These are phyloP conservation scores for Ajuga chamaepitys DNA, from an alignment of 257 asterid species.

Conservation along the genomic window DNA sequence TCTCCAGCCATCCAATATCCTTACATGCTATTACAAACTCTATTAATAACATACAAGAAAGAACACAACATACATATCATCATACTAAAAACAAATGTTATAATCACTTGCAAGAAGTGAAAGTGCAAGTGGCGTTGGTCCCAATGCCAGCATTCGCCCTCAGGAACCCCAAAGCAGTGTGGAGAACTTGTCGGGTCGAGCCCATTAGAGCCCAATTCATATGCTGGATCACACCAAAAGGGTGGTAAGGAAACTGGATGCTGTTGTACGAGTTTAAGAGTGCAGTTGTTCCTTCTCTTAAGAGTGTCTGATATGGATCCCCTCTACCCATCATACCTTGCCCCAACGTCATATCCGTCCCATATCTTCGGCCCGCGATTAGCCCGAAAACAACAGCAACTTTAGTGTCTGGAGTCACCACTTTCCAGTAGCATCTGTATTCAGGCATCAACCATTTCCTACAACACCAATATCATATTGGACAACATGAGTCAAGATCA, in stretches of 20 bases:
- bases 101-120: constrained; percentile 60
- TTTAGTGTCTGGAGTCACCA: constrained; percentile 62
- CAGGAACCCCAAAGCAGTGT: constrained; percentile 59
- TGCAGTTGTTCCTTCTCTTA: constrained; percentile 87
- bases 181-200: constrained; percentile 51
- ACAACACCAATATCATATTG: neutral
- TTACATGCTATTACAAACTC: neutral
- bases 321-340: constrained; percentile 66
- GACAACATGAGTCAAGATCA: too few species aligned
- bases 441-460: constrained; percentile 83
- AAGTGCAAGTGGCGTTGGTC: constrained; percentile 43
- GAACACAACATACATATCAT: constrained; percentile 2
- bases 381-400: constrained; percentile 66
- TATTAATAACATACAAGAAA: neutral
- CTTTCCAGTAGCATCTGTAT: constrained; percentile 74
- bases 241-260: constrained; percentile 54
- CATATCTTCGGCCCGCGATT: constrained; percentile 59
- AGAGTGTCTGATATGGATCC: constrained; percentile 73
- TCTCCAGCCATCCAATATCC: constrained; percentile 1
- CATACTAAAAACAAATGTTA: neutral
- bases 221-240: constrained; percentile 44
- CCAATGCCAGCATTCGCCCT: constrained; percentile 67
- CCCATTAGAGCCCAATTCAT: constrained; percentile 73
- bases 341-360: constrained; percentile 61
- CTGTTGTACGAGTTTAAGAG: constrained; percentile 80